Percentiles rank a stretch among this genome's conserved stretches.
phyloP scores from a whole-genome alignment of 2,329 filamentous ascomycete genomes.

The Diaporthe aspalathi region DNA sequence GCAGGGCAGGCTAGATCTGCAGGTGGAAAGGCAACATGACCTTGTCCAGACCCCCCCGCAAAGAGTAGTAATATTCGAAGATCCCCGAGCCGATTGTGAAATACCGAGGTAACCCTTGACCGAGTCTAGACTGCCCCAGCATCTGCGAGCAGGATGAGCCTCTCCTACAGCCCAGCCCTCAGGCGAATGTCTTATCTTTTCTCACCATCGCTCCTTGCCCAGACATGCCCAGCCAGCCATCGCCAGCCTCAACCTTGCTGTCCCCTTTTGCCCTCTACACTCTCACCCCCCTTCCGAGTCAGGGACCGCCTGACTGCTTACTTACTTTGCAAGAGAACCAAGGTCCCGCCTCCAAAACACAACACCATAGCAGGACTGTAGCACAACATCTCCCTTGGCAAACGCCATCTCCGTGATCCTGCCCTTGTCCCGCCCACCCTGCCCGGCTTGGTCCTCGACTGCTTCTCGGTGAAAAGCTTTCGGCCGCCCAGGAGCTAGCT shows the following conservation, averaged over 20 bases:
- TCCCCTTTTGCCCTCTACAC: background rate
- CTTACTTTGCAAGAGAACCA: background rate
- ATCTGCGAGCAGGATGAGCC: background rate
- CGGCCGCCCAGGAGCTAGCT: constrained; percentile 23
- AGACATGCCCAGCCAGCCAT: constrained; percentile 24
- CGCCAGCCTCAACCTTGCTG: constrained; percentile 22
- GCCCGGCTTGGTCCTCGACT: constrained; percentile 25
- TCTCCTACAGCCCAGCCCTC: constrained; percentile 7
- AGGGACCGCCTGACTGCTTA: background rate
- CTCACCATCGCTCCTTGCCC: constrained; percentile 14
- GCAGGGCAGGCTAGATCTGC: no score
- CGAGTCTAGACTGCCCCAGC: constrained; percentile 6
- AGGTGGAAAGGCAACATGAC: no score
- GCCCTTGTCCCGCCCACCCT: background rate
- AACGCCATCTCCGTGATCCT: constrained; percentile 24
- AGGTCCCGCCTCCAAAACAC: background rate
- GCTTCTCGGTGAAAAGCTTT: constrained; percentile 18
- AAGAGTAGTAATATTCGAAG: background rate
- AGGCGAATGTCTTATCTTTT: constrained; percentile 23
- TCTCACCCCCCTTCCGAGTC: background rate
- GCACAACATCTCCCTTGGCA: constrained; percentile 24
- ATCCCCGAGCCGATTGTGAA: background rate
- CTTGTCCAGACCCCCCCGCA: no score
- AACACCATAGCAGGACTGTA: constrained; percentile 5
- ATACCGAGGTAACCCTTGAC: background rate